These are phyloP conservation scores for Coelastrella sp. DNA, from an alignment of 139 green algal genomes.

Conservation along the genomic window DNA sequence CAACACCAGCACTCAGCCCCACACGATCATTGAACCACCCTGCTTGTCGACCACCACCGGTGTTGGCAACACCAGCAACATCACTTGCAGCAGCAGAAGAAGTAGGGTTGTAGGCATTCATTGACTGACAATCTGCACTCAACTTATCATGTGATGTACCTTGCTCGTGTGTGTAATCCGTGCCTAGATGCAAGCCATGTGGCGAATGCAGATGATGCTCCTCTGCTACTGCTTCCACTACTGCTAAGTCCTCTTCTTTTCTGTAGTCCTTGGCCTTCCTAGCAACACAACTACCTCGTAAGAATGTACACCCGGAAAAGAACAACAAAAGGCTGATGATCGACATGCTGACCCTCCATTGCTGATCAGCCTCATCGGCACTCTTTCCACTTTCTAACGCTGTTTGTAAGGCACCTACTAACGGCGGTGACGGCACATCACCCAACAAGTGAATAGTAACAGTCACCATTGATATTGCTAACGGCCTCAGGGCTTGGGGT, in stretches of 20 bases:
- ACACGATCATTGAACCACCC: not conserved
- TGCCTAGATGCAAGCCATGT: not conserved
- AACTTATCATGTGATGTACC: not conserved
- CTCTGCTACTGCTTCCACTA: slow-evolving; percentile 17
- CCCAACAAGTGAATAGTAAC: slow-evolving; percentile 93
- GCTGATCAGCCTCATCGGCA: slow-evolving; percentile 43
- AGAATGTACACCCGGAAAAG: slow-evolving; percentile 51
- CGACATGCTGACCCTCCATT: slow-evolving; percentile 68
- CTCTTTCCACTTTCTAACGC: slow-evolving; percentile 48
- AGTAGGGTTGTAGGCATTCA: no score
- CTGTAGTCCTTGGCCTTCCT: slow-evolving; percentile 51
- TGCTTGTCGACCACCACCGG: not conserved
- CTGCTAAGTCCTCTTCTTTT: slow-evolving; percentile 13
- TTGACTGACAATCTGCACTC: no score
- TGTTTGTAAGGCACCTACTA: slow-evolving; percentile 86
- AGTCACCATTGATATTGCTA: slow-evolving; percentile 85
- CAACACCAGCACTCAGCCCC: not conserved
- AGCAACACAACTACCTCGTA: slow-evolving; percentile 29
- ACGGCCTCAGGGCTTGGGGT: slow-evolving; percentile 78
- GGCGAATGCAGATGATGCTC: slow-evolving; percentile 6
- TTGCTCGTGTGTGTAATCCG: no score
- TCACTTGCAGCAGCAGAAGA: no score
- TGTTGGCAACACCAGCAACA: not conserved
- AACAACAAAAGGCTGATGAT: slow-evolving; percentile 63
- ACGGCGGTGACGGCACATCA: slow-evolving; percentile 92